Evolutionary conservation across 257 asterid genomes (phyloP).

Genomic region (Solanum sitiens): DNA sequence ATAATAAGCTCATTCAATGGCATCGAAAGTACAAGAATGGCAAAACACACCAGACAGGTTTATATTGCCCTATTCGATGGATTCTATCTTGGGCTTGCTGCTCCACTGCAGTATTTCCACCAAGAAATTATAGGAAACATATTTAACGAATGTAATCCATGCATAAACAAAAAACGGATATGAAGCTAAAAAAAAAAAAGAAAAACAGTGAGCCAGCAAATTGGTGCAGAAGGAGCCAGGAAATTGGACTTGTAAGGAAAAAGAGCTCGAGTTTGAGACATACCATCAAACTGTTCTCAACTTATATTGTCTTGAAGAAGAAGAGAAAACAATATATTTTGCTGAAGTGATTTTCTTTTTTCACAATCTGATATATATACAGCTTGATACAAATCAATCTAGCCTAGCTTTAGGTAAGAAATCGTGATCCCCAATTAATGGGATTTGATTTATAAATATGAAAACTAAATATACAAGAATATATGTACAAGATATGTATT

Average conservation of each 20-base stretch:
- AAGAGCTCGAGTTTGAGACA: neutral
- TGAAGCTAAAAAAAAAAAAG: too few relatives aligned
- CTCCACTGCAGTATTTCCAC: neutral
- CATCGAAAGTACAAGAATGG: neutral
- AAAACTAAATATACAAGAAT: too few relatives aligned
- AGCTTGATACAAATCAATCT: too few relatives aligned
- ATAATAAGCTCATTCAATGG: neutral
- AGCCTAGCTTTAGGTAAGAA: too few relatives aligned
- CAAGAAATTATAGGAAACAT: neutral
- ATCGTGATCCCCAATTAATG: too few relatives aligned
- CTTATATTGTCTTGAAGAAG: slow-evolving; percentile 10
- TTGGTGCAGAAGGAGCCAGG: neutral
- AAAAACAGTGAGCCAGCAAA: neutral
- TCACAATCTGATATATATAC: too few relatives aligned
- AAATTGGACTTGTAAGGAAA: neutral
- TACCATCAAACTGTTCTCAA: slow-evolving; percentile 73
- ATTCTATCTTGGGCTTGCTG: neutral
- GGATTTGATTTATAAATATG: too few relatives aligned
- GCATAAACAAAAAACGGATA: too few relatives aligned
- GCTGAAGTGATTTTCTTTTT: too few relatives aligned
- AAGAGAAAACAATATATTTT: too few relatives aligned
- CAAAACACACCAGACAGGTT: neutral
- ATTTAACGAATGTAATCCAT: too few relatives aligned
- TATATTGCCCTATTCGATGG: neutral
- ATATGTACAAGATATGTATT: too few relatives aligned